These are phyloP conservation scores for Pseudocercospora macadamiae DNA, from an alignment of 2,329 filamentous ascomycete genomes.

Conservation along the genomic window DNA sequence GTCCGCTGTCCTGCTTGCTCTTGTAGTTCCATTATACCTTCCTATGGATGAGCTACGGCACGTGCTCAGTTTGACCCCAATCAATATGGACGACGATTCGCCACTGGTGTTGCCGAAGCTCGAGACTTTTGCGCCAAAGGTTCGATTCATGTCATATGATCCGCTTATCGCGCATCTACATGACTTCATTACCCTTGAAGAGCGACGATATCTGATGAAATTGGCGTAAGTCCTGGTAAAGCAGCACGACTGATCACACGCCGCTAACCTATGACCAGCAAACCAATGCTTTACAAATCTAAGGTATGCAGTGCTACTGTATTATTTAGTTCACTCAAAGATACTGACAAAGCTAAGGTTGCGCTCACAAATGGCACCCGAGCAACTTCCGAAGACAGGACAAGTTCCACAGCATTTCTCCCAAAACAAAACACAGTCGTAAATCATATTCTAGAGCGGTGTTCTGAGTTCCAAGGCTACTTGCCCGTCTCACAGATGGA, in stretches of 20 bases:
- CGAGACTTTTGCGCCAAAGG: background rate
- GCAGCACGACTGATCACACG: background rate
- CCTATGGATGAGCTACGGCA: background rate
- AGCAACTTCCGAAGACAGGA: background rate
- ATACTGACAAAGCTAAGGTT: background rate
- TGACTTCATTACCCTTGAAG: background rate
- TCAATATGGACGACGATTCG: too few species aligned
- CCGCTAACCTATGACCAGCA: background rate
- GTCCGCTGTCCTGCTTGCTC: background rate
- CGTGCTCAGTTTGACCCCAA: background rate
- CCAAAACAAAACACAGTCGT: background rate
- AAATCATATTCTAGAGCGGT: background rate
- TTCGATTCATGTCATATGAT: slow-evolving; percentile 2
- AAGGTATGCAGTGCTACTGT: too few species aligned
- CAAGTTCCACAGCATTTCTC: background rate
- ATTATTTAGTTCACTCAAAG: too few species aligned
- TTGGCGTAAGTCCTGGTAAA: background rate
- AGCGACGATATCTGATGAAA: background rate
- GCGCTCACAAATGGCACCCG: background rate
- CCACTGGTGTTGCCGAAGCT: background rate
- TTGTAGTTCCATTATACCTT: background rate
- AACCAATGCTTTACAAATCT: background rate
- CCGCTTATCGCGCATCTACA: background rate
- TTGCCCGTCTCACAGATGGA: background rate
- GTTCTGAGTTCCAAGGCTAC: background rate